Evolutionary conservation across 139 green algal genomes (phyloP).

Genomic region (Chlamydomonas incerta): DNA sequence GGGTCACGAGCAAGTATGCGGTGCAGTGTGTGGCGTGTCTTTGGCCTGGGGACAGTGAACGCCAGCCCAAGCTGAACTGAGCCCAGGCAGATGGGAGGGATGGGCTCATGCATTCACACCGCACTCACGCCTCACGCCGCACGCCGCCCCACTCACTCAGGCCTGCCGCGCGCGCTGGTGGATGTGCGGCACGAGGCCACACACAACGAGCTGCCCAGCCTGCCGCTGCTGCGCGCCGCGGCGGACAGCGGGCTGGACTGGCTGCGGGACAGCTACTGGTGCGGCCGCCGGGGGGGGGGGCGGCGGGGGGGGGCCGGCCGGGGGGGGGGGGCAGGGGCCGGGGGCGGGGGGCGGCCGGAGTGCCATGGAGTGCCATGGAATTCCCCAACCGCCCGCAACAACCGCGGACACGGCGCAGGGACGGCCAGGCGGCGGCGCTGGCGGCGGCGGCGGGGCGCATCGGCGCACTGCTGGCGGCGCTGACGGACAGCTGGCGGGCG

Average conservation of each 20-base stretch:
- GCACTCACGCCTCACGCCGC: not conserved
- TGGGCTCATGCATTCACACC: not conserved
- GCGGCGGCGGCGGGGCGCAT: conserved; percentile 17
- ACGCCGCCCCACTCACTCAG: not conserved
- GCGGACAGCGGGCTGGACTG: conserved; percentile 72
- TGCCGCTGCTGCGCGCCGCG: conserved; percentile 74
- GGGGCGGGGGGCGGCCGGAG: conserved; percentile 52
- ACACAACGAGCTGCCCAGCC: conserved; percentile 85
- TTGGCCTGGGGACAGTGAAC: too few species aligned
- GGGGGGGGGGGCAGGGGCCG: not conserved
- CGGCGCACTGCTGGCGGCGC: conserved; percentile 33
- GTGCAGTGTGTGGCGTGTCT: too few species aligned
- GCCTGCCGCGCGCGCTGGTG: conserved; percentile 81
- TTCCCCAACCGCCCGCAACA: too few species aligned
- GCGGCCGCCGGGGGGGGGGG: not conserved
- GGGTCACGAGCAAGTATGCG: too few species aligned
- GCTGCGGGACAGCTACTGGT: conserved; percentile 81
- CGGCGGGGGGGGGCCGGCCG: not conserved
- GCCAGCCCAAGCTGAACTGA: too few species aligned
- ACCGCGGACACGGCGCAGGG: conserved; percentile 36
- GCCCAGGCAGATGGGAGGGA: not conserved
- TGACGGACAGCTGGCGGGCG: conserved; percentile 36
- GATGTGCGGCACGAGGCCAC: conserved; percentile 85
- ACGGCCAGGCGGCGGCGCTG: conserved; percentile 63
- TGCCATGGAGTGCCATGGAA: too few species aligned